Evolutionary conservation across 352 stramenopile genomes (phyloP), one percentile per base, ranked within the genome.

Genomic region (Phytophthora cactorum): DNA sequence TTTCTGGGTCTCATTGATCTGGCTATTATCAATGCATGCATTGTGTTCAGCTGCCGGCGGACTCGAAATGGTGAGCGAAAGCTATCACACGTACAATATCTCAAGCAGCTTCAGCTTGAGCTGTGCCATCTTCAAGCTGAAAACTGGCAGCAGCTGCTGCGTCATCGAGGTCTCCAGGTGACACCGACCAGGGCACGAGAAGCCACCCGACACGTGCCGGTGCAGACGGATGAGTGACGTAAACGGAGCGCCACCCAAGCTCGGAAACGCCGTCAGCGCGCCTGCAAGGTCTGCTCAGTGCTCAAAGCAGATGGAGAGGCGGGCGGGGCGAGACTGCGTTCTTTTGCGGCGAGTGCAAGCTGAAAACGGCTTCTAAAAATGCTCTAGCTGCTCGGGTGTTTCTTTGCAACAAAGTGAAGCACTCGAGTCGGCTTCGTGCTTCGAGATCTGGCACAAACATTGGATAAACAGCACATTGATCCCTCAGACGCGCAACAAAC

Each of bases 331-430:
- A 36, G 31, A 36, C 31, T 5, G 0, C 36, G 12, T 43, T 52
- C 11, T 64, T 39, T 15, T 64, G 46, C 36, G 36, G 14, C 15
- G 41, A 47, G 8, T 61, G 51, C 43, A 61, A 61, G 32, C 32
- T 61, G 1, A 61, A 60, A 44, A 43, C 51, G 4, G 4, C 46
- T 25, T 67, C 39, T 0, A 61, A 5, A n/a, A 11, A 51, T 11
- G 51, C 59, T 0, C 14, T 43, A 25, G 41, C 31, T 5, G 25
- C 50, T 2, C 17, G 28, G 22, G 59, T 67, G 9, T 55, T 60
- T n/a, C 25, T 61, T 11, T 61, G 59, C 22, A 66, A 66, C 29
- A 60, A 66, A 25, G 50, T 66, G 22, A 60, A 54, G 17, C 31
- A 66, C 34, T 49, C 39, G 9, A n/a, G n/a, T n/a, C 17, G 0